phyloP scores from a whole-genome alignment of 768 basidiomycete genomes.

The Amanita fuliginea region DNA sequence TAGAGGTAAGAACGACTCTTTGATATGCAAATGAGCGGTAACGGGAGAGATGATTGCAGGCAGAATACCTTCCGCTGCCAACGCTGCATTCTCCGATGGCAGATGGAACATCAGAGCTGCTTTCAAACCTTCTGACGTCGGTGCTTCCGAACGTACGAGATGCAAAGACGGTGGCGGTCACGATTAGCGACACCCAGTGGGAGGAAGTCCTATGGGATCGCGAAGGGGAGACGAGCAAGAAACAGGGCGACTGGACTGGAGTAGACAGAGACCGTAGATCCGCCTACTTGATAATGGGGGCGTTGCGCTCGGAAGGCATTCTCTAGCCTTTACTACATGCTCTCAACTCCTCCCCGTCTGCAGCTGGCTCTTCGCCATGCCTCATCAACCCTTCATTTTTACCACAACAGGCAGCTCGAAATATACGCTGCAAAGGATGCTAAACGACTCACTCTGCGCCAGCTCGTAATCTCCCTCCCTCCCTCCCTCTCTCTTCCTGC shows the following conservation, averaged over 20 bases:
- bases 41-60: constrained; percentile 27
- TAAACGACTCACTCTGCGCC: constrained; percentile 63
- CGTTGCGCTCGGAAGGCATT: constrained; percentile 61
- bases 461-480: constrained; percentile 40
- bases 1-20: constrained; percentile 63
- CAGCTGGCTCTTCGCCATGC: neutral
- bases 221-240: constrained; percentile 45
- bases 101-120: constrained; percentile 61
- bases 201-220: constrained; percentile 71
- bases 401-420: constrained; percentile 76
- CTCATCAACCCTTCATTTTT: constrained; percentile 44
- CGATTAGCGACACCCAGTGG: constrained; percentile 70
- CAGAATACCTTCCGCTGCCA: constrained; percentile 74
- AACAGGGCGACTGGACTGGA: constrained; percentile 65
- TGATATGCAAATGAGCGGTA: constrained; percentile 4
- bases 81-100: constrained; percentile 50
- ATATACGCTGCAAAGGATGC: constrained; percentile 68
- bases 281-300: constrained; percentile 71
- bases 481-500: constrained; percentile 7
- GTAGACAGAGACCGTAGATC: constrained; percentile 71
- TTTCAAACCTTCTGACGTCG: constrained; percentile 66
- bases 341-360: neutral
- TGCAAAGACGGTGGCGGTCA: constrained; percentile 68
- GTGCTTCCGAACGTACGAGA: constrained; percentile 64
- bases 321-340: constrained; percentile 18